phyloP scores from a whole-genome alignment of 176 grass and related monocot genomes.

The Oryza meridionalis region DNA sequence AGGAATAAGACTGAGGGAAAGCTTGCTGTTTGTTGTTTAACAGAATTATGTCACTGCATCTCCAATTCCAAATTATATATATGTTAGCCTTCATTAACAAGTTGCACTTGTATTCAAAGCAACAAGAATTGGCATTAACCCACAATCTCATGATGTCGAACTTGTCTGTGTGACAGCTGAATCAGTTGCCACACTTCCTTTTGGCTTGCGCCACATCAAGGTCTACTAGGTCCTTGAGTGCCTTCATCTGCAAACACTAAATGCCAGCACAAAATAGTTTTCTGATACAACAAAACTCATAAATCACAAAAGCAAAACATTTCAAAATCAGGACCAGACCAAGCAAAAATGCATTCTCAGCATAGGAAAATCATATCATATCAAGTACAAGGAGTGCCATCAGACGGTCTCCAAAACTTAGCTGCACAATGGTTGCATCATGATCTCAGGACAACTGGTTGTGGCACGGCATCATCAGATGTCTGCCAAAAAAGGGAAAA shows the following conservation, averaged over 20 bases:
- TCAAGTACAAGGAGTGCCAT: slow-evolving; percentile 90
- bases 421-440: slow-evolving; percentile 82
- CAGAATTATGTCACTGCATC: neutral
- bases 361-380: slow-evolving; percentile 54
- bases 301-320: slow-evolving; percentile 4
- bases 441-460: slow-evolving; percentile 70
- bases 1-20: neutral
- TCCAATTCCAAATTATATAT: neutral
- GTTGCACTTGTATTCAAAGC: too few species aligned
- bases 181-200: slow-evolving; percentile 80
- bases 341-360: neutral
- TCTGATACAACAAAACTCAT: slow-evolving; percentile 22
- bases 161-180: slow-evolving; percentile 72
- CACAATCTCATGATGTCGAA: slow-evolving; percentile 82
- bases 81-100: neutral
- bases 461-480: slow-evolving; percentile 67
- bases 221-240: slow-evolving; percentile 86
- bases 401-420: slow-evolving; percentile 88
- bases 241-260: slow-evolving; percentile 76
- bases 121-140: slow-evolving; percentile 50
- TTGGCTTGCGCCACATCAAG: slow-evolving; percentile 65
- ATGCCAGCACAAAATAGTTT: slow-evolving; percentile 43
- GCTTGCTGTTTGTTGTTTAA: neutral
- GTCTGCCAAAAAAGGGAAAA: slow-evolving; percentile 22
- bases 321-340: slow-evolving; percentile 3